Conservation (phyloP, 441 rosid genomes). For the Euphorbia corollata region DNA sequence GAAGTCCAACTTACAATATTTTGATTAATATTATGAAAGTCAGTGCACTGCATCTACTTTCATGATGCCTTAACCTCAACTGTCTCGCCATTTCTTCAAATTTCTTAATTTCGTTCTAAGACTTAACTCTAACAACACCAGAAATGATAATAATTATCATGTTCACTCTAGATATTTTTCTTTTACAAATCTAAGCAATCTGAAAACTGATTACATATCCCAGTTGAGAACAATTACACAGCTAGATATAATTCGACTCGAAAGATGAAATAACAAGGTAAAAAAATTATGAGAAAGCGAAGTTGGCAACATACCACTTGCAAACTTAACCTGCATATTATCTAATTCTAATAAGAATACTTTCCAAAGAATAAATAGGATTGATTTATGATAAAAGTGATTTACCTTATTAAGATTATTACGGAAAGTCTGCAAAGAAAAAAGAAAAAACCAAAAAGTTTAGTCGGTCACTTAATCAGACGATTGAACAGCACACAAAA, state of each 20-base stretch:
- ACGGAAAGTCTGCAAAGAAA: conserved; percentile 60
- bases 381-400: background rate
- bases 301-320: background rate
- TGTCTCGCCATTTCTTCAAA: background rate
- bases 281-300: background rate
- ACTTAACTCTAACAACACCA: background rate
- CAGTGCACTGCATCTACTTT: background rate
- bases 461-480: conserved; percentile 25
- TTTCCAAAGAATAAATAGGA: background rate
- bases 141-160: background rate
- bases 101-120: background rate
- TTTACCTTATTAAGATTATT: conserved; percentile 91
- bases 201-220: background rate
- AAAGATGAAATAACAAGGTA: background rate
- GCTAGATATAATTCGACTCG: background rate
- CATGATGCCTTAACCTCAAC: background rate
- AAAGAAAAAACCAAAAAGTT: conserved; percentile 10
- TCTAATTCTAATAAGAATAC: background rate
- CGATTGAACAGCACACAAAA: conserved; percentile 10
- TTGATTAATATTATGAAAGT: background rate
- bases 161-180: background rate
- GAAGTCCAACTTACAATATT: background rate
- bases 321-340: background rate
- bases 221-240: background rate
- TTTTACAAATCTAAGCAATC: background rate